Conservation (phyloP, 140 eudicot genomes). For the Eryngium alpinum region DNA sequence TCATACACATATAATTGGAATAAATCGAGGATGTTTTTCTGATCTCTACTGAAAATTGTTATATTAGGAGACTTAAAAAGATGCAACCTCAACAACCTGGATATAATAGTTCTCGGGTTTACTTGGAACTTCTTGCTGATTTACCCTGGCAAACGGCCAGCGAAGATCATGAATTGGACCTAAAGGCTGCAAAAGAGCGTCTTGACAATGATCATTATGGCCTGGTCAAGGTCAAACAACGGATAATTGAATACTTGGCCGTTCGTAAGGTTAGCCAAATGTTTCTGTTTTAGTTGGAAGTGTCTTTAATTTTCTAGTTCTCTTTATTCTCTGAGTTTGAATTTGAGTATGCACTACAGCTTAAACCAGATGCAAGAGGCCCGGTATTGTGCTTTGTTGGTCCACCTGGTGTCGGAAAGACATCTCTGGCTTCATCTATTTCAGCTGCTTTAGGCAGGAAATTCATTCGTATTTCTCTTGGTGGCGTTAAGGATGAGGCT, state of each 20-base stretch:
- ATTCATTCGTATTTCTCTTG: slow-evolving; percentile 86
- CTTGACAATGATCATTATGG: slow-evolving; percentile 96
- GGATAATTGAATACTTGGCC: slow-evolving; percentile 91
- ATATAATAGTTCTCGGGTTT: slow-evolving; percentile 86
- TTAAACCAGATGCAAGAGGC: slow-evolving; percentile 96
- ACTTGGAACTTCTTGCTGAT: slow-evolving; percentile 96
- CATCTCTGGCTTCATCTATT: slow-evolving; percentile 96
- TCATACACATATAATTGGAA: slow-evolving; percentile 2
- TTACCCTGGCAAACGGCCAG: slow-evolving; percentile 93
- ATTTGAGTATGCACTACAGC: slow-evolving; percentile 45
- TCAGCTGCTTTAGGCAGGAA: slow-evolving; percentile 94
- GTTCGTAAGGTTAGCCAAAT: slow-evolving; percentile 78
- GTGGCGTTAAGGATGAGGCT: slow-evolving; percentile 98
- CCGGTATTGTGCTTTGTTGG: slow-evolving; percentile 99
- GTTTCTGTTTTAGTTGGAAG: slow-evolving; percentile 7
- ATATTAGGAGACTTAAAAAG: slow-evolving; percentile 83
- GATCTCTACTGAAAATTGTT: slow-evolving; percentile 17
- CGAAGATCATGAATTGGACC: slow-evolving; percentile 78
- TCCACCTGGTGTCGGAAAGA: slow-evolving; percentile 99
- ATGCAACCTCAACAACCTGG: slow-evolving; percentile 99
- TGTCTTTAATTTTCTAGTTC: not conserved
- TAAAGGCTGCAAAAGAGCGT: slow-evolving; percentile 87
- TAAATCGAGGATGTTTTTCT: slow-evolving; percentile 9
- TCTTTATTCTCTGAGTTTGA: slow-evolving; percentile 8
- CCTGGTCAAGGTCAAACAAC: slow-evolving; percentile 86